Evolutionary conservation across 1,284 basidiomycete species (phyloP).

Genomic region (Sanghuangporus weigelae): DNA sequence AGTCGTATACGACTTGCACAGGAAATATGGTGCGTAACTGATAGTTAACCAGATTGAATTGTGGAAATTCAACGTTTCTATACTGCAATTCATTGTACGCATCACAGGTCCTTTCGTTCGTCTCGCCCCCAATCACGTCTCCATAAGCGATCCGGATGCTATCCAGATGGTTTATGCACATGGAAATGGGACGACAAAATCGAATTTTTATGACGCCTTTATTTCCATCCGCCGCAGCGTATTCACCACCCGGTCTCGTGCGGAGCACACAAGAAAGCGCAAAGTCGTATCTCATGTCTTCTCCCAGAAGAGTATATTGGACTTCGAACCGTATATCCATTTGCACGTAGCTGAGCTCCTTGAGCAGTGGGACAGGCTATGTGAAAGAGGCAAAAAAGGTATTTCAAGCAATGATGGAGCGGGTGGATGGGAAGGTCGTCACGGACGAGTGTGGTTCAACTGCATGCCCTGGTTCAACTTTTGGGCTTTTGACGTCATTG

Average conservation of each 20-base stretch:
- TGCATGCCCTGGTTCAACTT: slow-evolving; percentile 73
- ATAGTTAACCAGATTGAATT: not conserved
- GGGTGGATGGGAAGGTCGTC: slow-evolving; percentile 55
- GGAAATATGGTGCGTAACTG: slow-evolving; percentile 59
- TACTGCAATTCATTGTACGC: not conserved
- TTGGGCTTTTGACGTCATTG: slow-evolving; percentile 87
- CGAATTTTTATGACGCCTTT: slow-evolving; percentile 44
- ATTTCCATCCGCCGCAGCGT: slow-evolving; percentile 30
- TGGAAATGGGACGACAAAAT: slow-evolving; percentile 60
- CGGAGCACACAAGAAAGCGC: slow-evolving; percentile 47
- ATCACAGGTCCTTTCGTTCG: slow-evolving; percentile 71
- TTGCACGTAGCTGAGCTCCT: slow-evolving; percentile 60
- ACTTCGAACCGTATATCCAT: slow-evolving; percentile 76
- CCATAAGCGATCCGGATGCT: slow-evolving; percentile 75
- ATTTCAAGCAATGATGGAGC: slow-evolving; percentile 57
- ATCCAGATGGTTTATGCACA: slow-evolving; percentile 74
- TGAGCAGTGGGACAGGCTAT: slow-evolving; percentile 78
- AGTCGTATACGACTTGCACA: slow-evolving; percentile 70
- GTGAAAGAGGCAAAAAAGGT: slow-evolving; percentile 48
- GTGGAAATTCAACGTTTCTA: no score
- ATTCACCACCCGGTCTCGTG: slow-evolving; percentile 45
- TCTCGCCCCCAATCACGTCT: slow-evolving; percentile 83
- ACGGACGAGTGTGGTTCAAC: slow-evolving; percentile 69
- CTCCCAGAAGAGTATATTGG: slow-evolving; percentile 69
- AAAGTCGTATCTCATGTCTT: slow-evolving; percentile 43